Evolutionary conservation across 2,329 filamentous ascomycete genomes (phyloP).

Genomic region (Botryosphaeria dothidea): DNA sequence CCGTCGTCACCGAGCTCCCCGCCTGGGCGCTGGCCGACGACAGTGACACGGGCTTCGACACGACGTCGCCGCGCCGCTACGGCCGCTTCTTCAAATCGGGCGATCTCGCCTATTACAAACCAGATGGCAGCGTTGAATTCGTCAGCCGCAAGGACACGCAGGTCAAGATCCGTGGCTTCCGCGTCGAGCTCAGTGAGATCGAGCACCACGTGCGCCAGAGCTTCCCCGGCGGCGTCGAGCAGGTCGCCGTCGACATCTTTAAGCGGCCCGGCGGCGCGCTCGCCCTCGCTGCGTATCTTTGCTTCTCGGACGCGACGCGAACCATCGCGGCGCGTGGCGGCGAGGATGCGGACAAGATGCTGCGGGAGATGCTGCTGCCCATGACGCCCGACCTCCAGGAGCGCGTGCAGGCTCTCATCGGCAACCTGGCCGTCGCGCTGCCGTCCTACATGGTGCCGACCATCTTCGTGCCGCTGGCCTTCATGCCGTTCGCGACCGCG

Average conservation of each 20-base stretch:
- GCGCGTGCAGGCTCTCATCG: slow-evolving; percentile 23
- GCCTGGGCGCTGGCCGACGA: neutral
- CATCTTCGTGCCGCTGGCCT: slow-evolving; percentile 38
- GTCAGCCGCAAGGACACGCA: slow-evolving; percentile 38
- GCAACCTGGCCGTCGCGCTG: slow-evolving; percentile 23
- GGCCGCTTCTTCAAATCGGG: slow-evolving; percentile 34
- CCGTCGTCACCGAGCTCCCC: slow-evolving; percentile 17
- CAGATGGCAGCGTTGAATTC: slow-evolving; percentile 37
- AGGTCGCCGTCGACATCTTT: neutral
- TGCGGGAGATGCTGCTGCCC: neutral
- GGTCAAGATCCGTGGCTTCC: slow-evolving; percentile 45
- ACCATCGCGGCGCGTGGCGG: neutral
- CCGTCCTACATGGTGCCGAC: slow-evolving; percentile 43
- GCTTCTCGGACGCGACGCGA: neutral
- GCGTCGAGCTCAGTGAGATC: slow-evolving; percentile 49
- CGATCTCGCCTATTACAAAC: slow-evolving; percentile 35
- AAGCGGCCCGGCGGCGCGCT: neutral
- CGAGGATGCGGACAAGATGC: neutral
- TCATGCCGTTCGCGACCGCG: slow-evolving; percentile 37
- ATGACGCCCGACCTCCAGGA: neutral
- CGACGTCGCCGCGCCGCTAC: neutral
- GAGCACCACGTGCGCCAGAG: slow-evolving; percentile 41
- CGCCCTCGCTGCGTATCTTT: neutral
- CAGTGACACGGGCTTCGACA: neutral
- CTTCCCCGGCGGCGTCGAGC: neutral